Evolutionary conservation across 2,329 filamentous ascomycete species (phyloP).

Genomic region (Cadophora luteo-olivacea): DNA sequence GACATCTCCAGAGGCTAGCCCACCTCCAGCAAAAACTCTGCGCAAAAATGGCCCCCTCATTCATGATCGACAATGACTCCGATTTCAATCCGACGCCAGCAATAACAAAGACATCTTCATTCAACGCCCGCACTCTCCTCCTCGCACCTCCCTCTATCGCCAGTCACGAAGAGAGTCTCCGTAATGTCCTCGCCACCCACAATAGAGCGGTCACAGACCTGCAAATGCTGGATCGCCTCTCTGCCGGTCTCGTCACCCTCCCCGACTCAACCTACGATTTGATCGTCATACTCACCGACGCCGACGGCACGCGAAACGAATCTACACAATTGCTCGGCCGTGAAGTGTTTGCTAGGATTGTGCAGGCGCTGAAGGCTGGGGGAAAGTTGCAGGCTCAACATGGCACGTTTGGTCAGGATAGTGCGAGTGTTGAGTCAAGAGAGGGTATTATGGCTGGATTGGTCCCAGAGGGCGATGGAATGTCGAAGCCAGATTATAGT

Average conservation of each 20-base stretch:
- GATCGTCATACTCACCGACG: constrained; percentile 82
- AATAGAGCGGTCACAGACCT: constrained; percentile 82
- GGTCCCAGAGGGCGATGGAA: constrained; percentile 65
- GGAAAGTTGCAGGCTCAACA: constrained; percentile 74
- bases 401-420: constrained; percentile 58
- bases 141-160: constrained; percentile 91
- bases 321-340: constrained; percentile 69
- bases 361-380: constrained; percentile 72
- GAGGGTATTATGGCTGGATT: constrained; percentile 88
- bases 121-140: constrained; percentile 70
- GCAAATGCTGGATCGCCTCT: constrained; percentile 96
- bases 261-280: constrained; percentile 81
- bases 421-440: constrained; percentile 59
- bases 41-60: constrained; percentile 41
- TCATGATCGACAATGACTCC: constrained; percentile 42
- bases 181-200: constrained; percentile 72
- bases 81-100: constrained; percentile 39
- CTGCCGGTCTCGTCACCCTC: constrained; percentile 79
- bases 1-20: neutral
- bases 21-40: constrained; percentile 14
- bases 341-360: constrained; percentile 71
- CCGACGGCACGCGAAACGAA: constrained; percentile 69
- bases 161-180: constrained; percentile 80
- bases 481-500: constrained; percentile 72
- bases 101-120: constrained; percentile 33